A percentile compares a stretch with the other conserved stretches of the same genome.
phyloP scores from a whole-genome alignment of 768 basidiomycete species.

The Mrakia frigida region DNA sequence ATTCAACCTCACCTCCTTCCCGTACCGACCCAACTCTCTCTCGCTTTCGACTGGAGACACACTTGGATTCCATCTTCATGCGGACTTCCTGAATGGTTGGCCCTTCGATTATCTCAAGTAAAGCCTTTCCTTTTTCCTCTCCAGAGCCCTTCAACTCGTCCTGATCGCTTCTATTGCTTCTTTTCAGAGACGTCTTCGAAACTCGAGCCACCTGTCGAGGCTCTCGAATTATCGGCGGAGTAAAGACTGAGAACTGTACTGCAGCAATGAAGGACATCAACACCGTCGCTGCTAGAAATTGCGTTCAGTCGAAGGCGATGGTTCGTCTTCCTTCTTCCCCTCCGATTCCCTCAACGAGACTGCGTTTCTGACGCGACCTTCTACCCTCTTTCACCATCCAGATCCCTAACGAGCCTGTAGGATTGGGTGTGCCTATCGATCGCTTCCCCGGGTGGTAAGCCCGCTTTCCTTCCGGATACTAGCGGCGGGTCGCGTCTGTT shows the following conservation, averaged over 20 bases:
- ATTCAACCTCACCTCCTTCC: background rate
- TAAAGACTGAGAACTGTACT: background rate
- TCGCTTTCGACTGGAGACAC: too few relatives aligned
- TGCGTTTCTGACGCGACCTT: too few relatives aligned
- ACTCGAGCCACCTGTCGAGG: background rate
- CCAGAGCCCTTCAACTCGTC: too few relatives aligned
- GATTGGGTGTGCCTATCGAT: background rate
- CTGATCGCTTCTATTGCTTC: too few relatives aligned
- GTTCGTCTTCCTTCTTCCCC: background rate
- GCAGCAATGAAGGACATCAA: background rate
- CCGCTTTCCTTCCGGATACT: background rate
- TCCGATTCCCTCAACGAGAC: too few relatives aligned
- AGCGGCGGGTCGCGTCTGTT: background rate
- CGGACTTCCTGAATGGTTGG: too few relatives aligned
- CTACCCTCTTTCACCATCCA: background rate
- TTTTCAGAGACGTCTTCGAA: background rate
- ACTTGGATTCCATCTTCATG: too few relatives aligned
- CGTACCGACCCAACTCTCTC: background rate
- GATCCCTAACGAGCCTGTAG: background rate
- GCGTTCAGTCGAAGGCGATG: background rate
- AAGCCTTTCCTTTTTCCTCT: too few relatives aligned
- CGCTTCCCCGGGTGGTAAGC: background rate
- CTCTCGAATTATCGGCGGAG: background rate
- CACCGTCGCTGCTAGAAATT: background rate
- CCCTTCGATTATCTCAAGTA: too few relatives aligned